Evolutionary conservation across 1,284 basidiomycete genomes (phyloP), one percentile per base, ranked within the genome.

Genomic region (Trametes sp.): DNA sequence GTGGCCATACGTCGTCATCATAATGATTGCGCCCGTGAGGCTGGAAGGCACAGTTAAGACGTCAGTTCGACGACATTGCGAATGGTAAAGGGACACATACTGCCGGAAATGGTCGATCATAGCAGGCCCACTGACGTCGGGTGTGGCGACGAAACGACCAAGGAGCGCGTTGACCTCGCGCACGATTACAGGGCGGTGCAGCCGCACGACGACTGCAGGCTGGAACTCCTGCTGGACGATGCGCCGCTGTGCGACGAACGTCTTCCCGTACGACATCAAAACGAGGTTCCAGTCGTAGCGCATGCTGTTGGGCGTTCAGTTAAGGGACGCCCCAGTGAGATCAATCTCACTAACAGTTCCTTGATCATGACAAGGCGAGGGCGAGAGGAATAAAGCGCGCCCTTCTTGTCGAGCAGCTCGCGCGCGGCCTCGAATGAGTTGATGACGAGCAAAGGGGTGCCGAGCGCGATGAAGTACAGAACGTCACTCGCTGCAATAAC

Each of bases 381-480:
- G 4, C 63, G 28, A 8, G 42, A 44, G 0, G 65, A 67, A 24
- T 65, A 67, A 1, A 65, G 44, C 1, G 59, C 46, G 5, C 63
- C 57, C 29, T 49, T 58, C 29, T 54, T 59, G 35, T 67, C 63
- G 4, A 67, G 63, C 2, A 67, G 54, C 7, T 65, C 66, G 8
- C 49, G 57, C 1, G 57, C 60, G 11, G 63, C 63, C 3, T 62
- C 57, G 24, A 54, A 57, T 0, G 57, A 74, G 65, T 77, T 77
- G 23, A 81, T 42, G 41, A 81, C 62, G n/a, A 65, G 16, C 6
- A 63, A 3, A 2, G 51, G 38, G 1, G 54, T 48, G 19, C 63
- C 63, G 4, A 65, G 33, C 0, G 33, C 59, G 4, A 28, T 57
- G n/a, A 65, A 36, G 49, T 65, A 63, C 4, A 64, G 9, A 4